These are phyloP conservation scores for Colletotrichum acutatum DNA, from an alignment of 2,329 filamentous ascomycete species.

Conservation along the genomic window DNA sequence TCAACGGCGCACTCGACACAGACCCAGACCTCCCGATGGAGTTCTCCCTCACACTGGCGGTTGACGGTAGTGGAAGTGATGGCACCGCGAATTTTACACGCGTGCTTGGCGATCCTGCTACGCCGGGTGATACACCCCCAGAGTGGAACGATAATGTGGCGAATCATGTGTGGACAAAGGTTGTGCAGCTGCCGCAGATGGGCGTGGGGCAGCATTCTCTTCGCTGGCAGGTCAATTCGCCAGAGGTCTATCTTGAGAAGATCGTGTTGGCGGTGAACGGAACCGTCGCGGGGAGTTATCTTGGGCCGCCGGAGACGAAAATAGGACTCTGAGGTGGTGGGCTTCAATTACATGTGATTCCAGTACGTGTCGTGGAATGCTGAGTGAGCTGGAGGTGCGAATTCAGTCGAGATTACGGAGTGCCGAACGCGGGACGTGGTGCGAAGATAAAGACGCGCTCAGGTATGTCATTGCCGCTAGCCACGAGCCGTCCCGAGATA, in stretches of 20 bases:
- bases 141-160: constrained; percentile 59
- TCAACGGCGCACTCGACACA: constrained; percentile 54
- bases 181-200: constrained; percentile 33
- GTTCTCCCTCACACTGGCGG: constrained; percentile 56
- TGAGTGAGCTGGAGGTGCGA: neutral
- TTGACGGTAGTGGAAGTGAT: constrained; percentile 41
- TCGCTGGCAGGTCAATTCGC: constrained; percentile 42
- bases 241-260: constrained; percentile 47
- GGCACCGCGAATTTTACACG: constrained; percentile 42
- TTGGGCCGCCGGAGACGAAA: constrained; percentile 43
- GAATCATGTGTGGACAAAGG: constrained; percentile 58
- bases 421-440: neutral
- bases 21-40: constrained; percentile 57
- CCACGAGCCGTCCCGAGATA: neutral
- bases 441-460: neutral
- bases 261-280: constrained; percentile 41
- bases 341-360: neutral
- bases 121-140: constrained; percentile 53
- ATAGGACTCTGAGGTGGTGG: neutral
- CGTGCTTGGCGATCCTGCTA: constrained; percentile 52
- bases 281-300: constrained; percentile 40
- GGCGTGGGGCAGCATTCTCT: constrained; percentile 41
- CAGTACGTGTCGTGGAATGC: neutral
- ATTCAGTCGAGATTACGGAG: neutral
- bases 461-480: neutral